Base-by-base conservation (phyloP, 352 stramenopile species). In the Globisporangium sylvaticum region DNA sequence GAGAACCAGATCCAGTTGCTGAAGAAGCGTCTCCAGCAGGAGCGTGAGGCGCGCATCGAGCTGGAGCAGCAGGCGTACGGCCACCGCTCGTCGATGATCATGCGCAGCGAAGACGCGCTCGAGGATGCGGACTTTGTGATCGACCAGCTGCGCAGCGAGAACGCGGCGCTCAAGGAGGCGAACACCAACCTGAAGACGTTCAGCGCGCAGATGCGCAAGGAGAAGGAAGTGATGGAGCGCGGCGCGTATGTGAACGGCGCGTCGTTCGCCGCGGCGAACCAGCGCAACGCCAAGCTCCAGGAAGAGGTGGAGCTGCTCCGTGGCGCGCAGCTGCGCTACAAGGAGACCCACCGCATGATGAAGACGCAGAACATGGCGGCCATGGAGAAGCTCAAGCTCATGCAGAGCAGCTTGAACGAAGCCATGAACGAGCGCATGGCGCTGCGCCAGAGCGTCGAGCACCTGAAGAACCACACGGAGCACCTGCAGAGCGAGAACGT, bases 1-100 rank as follows among this genome's bases (percentile, higher is more conserved):
- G 95, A 98, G 73, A 98, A 98, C 77, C 94, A 98, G 76, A 96
- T 99, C 58, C 83, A 90, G 60, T 68, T 95, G 58, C 77, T 98
- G 25, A 96, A 98, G 81, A 84, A 88, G 61, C 94, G 96, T 50
- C 73, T 98, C 44, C 78, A 97, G 60, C 88, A 98, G 67, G 95
- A 97, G 69, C 83, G 85, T 44, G 83, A 96, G 64, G 89, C 89
- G 24, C 87, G 89, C 57, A 84, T 92, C 69, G 86, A 94, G 61
- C 77, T 94, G 18, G 85, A 94, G 75, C 83, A 90, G 57, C 79
- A 89, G 64, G 78, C 80, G 22, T 80, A 87, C 55, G 83, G 84
- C 48, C 84, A 66, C 56, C 85, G 85, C 52, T 75, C 83, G 50
- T 94, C 85, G 12, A 87, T 94, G 64, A 77, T 91, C 73, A 90